phyloP scores from a whole-genome alignment of 2,329 filamentous ascomycete genomes.

The Ophiosphaerella narmari region DNA sequence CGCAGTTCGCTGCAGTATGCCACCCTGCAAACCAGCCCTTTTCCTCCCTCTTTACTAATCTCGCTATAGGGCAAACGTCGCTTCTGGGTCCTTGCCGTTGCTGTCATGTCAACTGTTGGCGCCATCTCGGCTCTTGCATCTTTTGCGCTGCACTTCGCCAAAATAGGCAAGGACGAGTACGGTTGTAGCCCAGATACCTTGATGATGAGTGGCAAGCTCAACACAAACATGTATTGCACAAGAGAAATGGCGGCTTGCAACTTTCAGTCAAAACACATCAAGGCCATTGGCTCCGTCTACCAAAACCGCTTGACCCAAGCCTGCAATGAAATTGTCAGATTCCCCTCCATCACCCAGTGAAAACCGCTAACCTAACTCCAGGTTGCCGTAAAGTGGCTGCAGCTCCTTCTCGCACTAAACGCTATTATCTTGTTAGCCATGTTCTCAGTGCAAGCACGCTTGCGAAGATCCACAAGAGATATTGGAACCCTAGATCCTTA shows the following conservation, averaged over 20 bases:
- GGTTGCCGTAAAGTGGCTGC: constrained; percentile 36
- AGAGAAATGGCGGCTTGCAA: constrained; percentile 35
- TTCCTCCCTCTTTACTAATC: neutral
- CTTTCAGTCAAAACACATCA: constrained; percentile 21
- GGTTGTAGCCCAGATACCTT: constrained; percentile 30
- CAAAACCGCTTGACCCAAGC: constrained; percentile 18
- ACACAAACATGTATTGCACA: constrained; percentile 35
- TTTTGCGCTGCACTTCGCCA: constrained; percentile 31
- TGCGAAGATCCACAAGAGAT: constrained; percentile 25
- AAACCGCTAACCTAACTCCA: constrained; percentile 8
- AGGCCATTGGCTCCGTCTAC: constrained; percentile 4
- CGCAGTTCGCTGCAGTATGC: constrained; percentile 28
- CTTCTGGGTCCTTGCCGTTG: constrained; percentile 30
- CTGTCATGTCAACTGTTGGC: constrained; percentile 22
- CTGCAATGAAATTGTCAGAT: constrained; percentile 36
- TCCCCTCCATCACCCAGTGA: neutral
- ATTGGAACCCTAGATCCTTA: constrained; percentile 1
- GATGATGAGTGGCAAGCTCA: constrained; percentile 23
- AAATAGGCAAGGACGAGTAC: constrained; percentile 27
- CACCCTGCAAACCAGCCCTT: neutral
- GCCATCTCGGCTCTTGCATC: constrained; percentile 24
- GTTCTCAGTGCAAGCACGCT: constrained; percentile 27
- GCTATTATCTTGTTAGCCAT: constrained; percentile 23
- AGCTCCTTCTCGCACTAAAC: constrained; percentile 28
- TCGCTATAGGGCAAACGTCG: constrained; percentile 24